Percentiles rank a stretch among this genome's conserved stretches.
phyloP scores from a whole-genome alignment of 768 basidiomycete genomes.

The Epithele typhae region DNA sequence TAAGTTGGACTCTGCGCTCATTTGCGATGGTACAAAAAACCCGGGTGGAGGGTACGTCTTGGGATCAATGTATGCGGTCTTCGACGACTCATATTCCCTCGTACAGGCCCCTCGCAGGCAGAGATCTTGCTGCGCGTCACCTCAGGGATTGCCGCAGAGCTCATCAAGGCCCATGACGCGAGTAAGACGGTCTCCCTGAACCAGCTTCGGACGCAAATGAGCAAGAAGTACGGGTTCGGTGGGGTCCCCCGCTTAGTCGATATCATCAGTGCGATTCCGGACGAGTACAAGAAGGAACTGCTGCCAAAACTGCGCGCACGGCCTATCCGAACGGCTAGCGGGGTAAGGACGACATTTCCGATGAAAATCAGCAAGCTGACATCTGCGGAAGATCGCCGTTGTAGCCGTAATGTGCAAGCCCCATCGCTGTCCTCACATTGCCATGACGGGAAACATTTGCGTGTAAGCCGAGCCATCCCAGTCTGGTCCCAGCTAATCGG shows the following conservation, averaged over 20 bases:
- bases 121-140: conserved; percentile 88
- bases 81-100: too few relatives aligned
- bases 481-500: conserved; percentile 1
- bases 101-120: conserved; percentile 78
- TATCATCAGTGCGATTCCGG: conserved; percentile 97
- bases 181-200: conserved; percentile 81
- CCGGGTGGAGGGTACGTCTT: conserved; percentile 35
- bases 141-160: conserved; percentile 90
- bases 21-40: conserved; percentile 43
- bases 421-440: conserved; percentile 98
- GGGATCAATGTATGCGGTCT: too few relatives aligned
- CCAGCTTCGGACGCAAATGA: conserved; percentile 78
- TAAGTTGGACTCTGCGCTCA: too few relatives aligned
- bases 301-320: conserved; percentile 88
- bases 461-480: conserved; percentile 53
- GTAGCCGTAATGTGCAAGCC: conserved; percentile 99
- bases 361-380: conserved; percentile 2
- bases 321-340: conserved; percentile 94
- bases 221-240: conserved; percentile 84
- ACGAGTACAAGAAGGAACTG: conserved; percentile 91
- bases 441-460: conserved; percentile 99
- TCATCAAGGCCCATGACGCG: conserved; percentile 83
- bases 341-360: conserved; percentile 49
- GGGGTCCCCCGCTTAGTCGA: conserved; percentile 93
- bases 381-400: conserved; percentile 74